Evolutionary conservation across 176 grass and related monocot species (phyloP).

Genomic region (Phragmites australis): DNA sequence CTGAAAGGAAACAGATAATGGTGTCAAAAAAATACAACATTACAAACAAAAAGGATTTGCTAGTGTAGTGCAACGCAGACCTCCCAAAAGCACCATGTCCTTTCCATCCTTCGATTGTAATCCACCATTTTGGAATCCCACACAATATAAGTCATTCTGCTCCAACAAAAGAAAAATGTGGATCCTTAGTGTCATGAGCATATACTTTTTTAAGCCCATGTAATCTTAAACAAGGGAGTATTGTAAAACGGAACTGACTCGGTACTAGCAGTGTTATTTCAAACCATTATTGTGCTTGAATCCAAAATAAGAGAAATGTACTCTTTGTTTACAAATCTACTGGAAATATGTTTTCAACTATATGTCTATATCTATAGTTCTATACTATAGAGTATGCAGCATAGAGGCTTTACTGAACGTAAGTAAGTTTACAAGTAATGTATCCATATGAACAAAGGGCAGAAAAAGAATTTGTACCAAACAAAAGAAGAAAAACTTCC

Average conservation of each 20-base stretch:
- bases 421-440: too few relatives aligned
- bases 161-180: constrained; percentile 24
- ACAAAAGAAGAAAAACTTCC: too few relatives aligned
- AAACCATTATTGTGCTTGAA: background rate
- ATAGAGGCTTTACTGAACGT: background rate
- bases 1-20: constrained; percentile 53
- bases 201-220: background rate
- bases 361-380: background rate
- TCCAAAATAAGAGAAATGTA: background rate
- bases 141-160: constrained; percentile 64
- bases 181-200: background rate
- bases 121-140: constrained; percentile 96
- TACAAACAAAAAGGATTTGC: background rate
- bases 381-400: background rate
- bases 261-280: background rate
- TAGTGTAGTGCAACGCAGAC: constrained; percentile 42
- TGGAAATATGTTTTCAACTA: background rate
- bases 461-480: too few relatives aligned
- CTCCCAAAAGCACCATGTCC: constrained; percentile 95
- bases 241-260: background rate
- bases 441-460: too few relatives aligned
- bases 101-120: constrained; percentile 87
- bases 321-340: background rate
- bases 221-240: background rate
- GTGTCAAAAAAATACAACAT: constrained; percentile 9